Evolutionary conservation across 768 basidiomycete genomes (phyloP), one percentile per base, ranked within the genome.

Genomic region (Collybia mongolica): DNA sequence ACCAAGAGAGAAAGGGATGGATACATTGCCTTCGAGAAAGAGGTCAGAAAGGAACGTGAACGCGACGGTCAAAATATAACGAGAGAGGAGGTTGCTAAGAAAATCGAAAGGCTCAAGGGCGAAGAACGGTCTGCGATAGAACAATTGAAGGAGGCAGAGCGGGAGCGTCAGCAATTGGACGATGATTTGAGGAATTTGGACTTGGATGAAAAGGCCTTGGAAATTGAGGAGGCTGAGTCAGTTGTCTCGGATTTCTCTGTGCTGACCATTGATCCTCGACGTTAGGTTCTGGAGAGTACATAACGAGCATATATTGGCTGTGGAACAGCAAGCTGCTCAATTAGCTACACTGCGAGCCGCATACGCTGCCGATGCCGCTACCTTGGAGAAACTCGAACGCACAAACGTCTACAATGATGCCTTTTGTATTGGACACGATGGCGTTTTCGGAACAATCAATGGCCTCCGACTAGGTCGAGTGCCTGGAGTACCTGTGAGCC

Each of bases 371-470:
- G 91, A 91, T 60, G 78, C 86, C 17, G 80, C 78, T 9, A 86
- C 85, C 3, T 75, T 90, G 14, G 90, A 93, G 63, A 89, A 90
- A 65, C 76, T 97, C 9, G 89, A 93, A 62, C 81, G 88, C 46
- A 93, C 93, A 2, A 97, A 97, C 62, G 93, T 97, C 19, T 96
- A 96, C 72, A 93, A 93, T 53, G 93, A 97, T 59, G 90, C 93
- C 0, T 97, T 97, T 63, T 94, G 92, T 60, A 95, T 96, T 57
- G 93, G 93, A 2, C 92, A 94, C 54, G 93, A 96, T 60, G 91
- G 92, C 5, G 88, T 90, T 1, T 93, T 98, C 60, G 97, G 93
- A 1, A 98, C 96, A n/a, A 98, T 99, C 67, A 98, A 98, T 60
- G 93, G 93, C 2, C 77, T 99, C 12, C 82, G 97, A 32, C 70